A percentile compares a stretch with the other conserved stretches of the same genome.
These are phyloP conservation scores for Cutaneotrichosporon mucoides DNA, from an alignment of 1,284 basidiomycete species.

Conservation along the genomic window DNA sequence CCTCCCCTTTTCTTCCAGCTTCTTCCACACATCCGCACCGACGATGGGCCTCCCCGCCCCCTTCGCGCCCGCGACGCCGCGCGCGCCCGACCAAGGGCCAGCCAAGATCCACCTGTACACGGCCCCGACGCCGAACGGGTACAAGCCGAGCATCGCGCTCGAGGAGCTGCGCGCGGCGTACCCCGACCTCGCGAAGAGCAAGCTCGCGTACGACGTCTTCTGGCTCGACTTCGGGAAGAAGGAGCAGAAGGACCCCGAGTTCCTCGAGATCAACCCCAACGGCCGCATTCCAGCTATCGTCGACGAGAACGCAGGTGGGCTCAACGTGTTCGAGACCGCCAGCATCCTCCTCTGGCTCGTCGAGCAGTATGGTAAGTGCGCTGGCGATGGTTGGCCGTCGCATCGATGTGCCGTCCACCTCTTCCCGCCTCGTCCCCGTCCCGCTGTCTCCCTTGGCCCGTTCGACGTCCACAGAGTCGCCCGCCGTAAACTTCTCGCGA, in stretches of 20 bases:
- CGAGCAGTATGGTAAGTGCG: constrained; percentile 53
- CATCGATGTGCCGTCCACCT: too few species aligned
- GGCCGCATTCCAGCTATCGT: constrained; percentile 58
- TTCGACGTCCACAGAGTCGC: too few species aligned
- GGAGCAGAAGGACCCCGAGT: constrained; percentile 58
- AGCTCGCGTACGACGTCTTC: constrained; percentile 58
- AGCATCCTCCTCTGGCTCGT: constrained; percentile 64
- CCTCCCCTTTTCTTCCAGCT: too few species aligned
- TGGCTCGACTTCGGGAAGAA: constrained; percentile 38
- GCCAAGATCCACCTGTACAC: constrained; percentile 60
- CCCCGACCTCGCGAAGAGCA: constrained; percentile 29
- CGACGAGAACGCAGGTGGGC: constrained; percentile 49
- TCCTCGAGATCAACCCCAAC: constrained; percentile 62
- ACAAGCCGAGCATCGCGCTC: constrained; percentile 59
- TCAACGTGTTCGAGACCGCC: constrained; percentile 62
- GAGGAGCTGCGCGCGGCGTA: constrained; percentile 66
- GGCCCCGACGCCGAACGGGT: constrained; percentile 59
- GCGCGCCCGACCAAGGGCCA: constrained; percentile 1
- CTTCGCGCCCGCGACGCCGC: too few species aligned
- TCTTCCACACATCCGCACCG: too few species aligned
- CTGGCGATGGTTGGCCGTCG: too few species aligned
- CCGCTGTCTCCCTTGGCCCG: too few species aligned
- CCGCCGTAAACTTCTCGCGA: too few species aligned
- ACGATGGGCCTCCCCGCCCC: too few species aligned
- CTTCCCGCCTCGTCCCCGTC: too few species aligned